Conservation (phyloP, 169 alveolate species). For the Plasmodium coatneyi region DNA sequence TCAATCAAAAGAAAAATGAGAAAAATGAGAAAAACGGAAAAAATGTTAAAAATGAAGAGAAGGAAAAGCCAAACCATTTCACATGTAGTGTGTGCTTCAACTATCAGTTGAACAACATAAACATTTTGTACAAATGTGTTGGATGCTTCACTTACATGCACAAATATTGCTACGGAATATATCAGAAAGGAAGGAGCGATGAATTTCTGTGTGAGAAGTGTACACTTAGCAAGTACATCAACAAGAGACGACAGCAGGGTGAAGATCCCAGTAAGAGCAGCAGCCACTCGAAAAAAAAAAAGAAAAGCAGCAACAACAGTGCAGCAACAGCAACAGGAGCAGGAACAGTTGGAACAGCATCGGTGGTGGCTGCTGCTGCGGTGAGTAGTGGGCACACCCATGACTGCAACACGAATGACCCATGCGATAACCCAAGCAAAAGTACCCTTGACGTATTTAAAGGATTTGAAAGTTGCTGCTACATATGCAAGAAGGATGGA, state of each 20-base stretch:
- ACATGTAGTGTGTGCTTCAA: constrained; percentile 55
- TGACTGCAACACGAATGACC: not conserved
- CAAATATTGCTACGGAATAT: constrained; percentile 58
- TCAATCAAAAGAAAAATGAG: not conserved
- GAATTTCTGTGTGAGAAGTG: constrained; percentile 66
- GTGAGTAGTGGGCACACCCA: not conserved
- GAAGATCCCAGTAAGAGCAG: constrained; percentile 1
- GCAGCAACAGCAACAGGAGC: not conserved
- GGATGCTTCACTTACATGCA: constrained; percentile 30
- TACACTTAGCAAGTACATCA: not conserved
- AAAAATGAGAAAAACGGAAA: no score
- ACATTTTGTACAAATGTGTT: constrained; percentile 28
- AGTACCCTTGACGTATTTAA: not conserved
- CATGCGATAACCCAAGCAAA: not conserved
- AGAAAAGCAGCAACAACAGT: not conserved
- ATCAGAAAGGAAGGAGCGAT: constrained; percentile 39
- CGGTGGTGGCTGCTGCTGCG: no score
- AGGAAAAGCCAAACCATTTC: not conserved
- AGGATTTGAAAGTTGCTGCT: constrained; percentile 14
- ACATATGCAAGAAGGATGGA: constrained; percentile 48
- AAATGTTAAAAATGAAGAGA: constrained; percentile 4
- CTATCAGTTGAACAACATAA: constrained; percentile 19
- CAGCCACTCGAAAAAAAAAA: constrained; percentile 28
- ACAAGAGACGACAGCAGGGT: not conserved
- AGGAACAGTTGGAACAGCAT: not conserved